Evolutionary conservation across 2,329 filamentous ascomycete genomes (phyloP).

Genomic region (Aspergillus japonicus): DNA sequence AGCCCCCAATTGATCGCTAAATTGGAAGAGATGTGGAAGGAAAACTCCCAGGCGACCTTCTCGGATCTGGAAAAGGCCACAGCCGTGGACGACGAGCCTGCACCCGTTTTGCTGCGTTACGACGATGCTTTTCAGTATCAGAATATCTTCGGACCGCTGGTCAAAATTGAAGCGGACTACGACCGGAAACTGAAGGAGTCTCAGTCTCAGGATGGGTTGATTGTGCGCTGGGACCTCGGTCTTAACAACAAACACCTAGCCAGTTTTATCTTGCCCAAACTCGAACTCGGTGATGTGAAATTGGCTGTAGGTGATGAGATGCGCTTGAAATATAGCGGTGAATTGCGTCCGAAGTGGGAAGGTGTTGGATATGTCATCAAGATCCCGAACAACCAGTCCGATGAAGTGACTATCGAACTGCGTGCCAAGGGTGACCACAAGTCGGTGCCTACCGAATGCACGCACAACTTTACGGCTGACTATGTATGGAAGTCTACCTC

Average conservation of each 20-base stretch:
- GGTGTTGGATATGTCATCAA: slow-evolving; percentile 99
- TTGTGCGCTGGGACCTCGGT: slow-evolving; percentile 91
- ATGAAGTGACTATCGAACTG: slow-evolving; percentile 93
- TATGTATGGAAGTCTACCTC: slow-evolving; percentile 99
- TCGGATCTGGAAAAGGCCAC: slow-evolving; percentile 87
- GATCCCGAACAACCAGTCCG: slow-evolving; percentile 98
- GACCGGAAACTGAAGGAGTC: slow-evolving; percentile 98
- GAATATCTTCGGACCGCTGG: slow-evolving; percentile 94
- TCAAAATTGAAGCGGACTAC: slow-evolving; percentile 99
- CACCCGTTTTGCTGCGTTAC: slow-evolving; percentile 87
- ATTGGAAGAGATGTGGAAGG: slow-evolving; percentile 98
- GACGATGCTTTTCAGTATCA: slow-evolving; percentile 98
- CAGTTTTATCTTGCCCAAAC: slow-evolving; percentile 92
- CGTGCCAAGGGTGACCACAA: slow-evolving; percentile 95
- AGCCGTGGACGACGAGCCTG: slow-evolving; percentile 90
- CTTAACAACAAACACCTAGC: slow-evolving; percentile 97
- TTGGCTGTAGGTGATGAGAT: slow-evolving; percentile 97
- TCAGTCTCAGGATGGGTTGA: slow-evolving; percentile 92
- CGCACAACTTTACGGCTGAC: slow-evolving; percentile 96
- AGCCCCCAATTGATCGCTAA: slow-evolving; percentile 94
- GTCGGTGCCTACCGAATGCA: slow-evolving; percentile 90
- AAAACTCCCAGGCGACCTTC: slow-evolving; percentile 83
- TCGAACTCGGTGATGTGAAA: slow-evolving; percentile 96
- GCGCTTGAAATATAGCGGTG: slow-evolving; percentile 93
- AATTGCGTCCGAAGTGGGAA: slow-evolving; percentile 89